Conservation (phyloP, 768 basidiomycete genomes). For the Myochromella boudieri region DNA sequence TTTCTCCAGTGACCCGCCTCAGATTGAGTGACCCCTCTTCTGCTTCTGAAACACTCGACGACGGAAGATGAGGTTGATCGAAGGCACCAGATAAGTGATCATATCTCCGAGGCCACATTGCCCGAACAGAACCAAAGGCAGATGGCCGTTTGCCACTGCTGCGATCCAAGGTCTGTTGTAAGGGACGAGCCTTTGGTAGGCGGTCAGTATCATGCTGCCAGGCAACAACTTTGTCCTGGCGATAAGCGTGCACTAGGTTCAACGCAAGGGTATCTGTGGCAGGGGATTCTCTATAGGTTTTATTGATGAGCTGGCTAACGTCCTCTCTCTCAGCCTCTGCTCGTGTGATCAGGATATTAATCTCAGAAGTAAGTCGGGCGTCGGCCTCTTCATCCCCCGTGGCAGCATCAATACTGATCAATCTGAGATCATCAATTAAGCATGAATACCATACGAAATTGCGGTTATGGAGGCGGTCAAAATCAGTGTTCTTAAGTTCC, state of each 20-base stretch:
- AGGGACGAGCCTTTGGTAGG: slow-evolving; percentile 69
- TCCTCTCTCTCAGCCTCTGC: slow-evolving; percentile 78
- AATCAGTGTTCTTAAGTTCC: slow-evolving; percentile 90
- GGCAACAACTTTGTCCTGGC: slow-evolving; percentile 94
- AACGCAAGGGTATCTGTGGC: slow-evolving; percentile 86
- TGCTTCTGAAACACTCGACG: slow-evolving; percentile 70
- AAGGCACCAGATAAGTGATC: slow-evolving; percentile 54
- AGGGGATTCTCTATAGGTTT: slow-evolving; percentile 76
- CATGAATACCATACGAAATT: slow-evolving; percentile 76
- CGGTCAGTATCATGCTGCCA: slow-evolving; percentile 94
- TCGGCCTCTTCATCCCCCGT: slow-evolving; percentile 76
- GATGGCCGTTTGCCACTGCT: slow-evolving; percentile 55
- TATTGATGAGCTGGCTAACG: slow-evolving; percentile 69
- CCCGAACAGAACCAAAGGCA: slow-evolving; percentile 67
- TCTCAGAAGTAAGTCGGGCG: slow-evolving; percentile 56
- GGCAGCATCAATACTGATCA: slow-evolving; percentile 77
- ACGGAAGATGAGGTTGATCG: slow-evolving; percentile 55
- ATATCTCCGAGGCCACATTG: slow-evolving; percentile 68
- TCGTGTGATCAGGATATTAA: slow-evolving; percentile 64
- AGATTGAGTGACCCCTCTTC: slow-evolving; percentile 57
- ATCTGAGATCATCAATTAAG: slow-evolving; percentile 71
- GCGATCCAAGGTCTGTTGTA: slow-evolving; percentile 44
- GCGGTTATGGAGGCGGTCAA: slow-evolving; percentile 68
- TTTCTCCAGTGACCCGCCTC: slow-evolving; percentile 52
- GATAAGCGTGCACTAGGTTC: slow-evolving; percentile 79